Evolutionary conservation across 2,329 filamentous ascomycete species (phyloP), one percentile per base, ranked within the genome.

Genomic region (Plectosphaerella sp.): DNA sequence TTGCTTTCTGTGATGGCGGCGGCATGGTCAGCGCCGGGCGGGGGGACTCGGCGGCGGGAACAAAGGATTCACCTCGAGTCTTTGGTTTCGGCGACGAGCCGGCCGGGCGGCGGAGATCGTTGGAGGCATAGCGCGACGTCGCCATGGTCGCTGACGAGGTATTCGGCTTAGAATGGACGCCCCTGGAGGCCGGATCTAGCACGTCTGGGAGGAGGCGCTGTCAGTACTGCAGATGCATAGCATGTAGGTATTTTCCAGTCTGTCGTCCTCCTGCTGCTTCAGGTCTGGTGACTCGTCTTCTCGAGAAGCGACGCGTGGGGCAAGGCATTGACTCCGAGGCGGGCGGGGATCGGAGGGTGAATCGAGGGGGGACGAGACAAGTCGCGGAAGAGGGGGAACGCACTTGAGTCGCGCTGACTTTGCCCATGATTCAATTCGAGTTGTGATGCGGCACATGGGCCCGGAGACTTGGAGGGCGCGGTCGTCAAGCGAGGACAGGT

Each of bases 1-100:
- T 93, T 95, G 68, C 88, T 89, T 72, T 89, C 87, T 88, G 59
- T 45, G 52, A 33, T 10, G 28, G 28, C 28, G 28, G 8, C 28
- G 28, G 52, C 43, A 50, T 48, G 47, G 51, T 65, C 55, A 63
- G 58, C 48, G 14, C 47, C 42, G 16, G 5, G 33, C 24, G n/a
- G 15, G 5, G 20, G 49, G 43, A 15, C 11, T 39, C 36, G 37
- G 22, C 10, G 12, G 33, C 20, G 46, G 22, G 39, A 45, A 25
- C 14, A 16, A 49, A 46, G 39, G 41, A 71, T 76, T 60, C 67
- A 79, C 78, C 78, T 68, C 78, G 76, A 59, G 73, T 74, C 64
- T 82, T 83, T 25, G 78, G 76, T 65, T 78, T 75, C 39, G 80
- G 80, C 54, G 80, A 83, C 12, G 43, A 28, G 58, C 77, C 77